A percentile compares a stretch with the other conserved stretches of the same genome.
phyloP scores from a whole-genome alignment of 2,329 filamentous ascomycete species.

The Arthrobotrys pseudoclavata region DNA sequence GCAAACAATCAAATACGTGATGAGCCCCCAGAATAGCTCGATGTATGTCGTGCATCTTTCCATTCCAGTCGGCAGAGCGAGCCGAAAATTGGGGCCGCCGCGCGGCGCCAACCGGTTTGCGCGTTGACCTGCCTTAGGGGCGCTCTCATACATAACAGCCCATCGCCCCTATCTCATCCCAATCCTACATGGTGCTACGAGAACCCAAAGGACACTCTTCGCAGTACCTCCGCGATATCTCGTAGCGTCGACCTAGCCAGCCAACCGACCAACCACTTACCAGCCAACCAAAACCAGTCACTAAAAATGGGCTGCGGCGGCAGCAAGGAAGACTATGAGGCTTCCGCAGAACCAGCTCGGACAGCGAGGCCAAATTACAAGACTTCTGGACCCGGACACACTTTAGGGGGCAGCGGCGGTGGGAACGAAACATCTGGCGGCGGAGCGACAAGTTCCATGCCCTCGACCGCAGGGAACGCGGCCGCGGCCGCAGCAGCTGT shows the following conservation, averaged over 20 bases:
- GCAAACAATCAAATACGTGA: not conserved
- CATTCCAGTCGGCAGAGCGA: constrained; percentile 13
- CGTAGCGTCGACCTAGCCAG: not conserved
- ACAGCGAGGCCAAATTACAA: constrained; percentile 53
- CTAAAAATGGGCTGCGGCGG: constrained; percentile 56
- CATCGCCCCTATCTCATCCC: constrained; percentile 16
- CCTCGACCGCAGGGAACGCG: constrained; percentile 47
- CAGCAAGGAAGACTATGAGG: constrained; percentile 58
- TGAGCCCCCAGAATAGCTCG: not conserved
- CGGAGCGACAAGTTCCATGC: constrained; percentile 54
- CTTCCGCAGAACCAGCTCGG: constrained; percentile 43
- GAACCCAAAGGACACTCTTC: constrained; percentile 25
- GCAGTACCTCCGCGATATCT: constrained; percentile 1
- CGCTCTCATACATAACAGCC: constrained; percentile 1
- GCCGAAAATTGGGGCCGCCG: constrained; percentile 9
- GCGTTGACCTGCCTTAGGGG: constrained; percentile 45
- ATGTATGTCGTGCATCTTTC: constrained; percentile 9
- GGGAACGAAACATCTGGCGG: constrained; percentile 9
- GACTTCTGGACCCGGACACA: constrained; percentile 46
- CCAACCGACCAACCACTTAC: not conserved
- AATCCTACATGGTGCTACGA: not conserved
- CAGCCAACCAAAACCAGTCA: not conserved
- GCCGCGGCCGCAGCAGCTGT: constrained; percentile 54
- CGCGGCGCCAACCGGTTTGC: constrained; percentile 41
- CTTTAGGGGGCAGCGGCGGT: constrained; percentile 37